Evolutionary conservation across 129 eudicot species (phyloP), one percentile per base, ranked within the genome.

Genomic region (Silybum marianum): DNA sequence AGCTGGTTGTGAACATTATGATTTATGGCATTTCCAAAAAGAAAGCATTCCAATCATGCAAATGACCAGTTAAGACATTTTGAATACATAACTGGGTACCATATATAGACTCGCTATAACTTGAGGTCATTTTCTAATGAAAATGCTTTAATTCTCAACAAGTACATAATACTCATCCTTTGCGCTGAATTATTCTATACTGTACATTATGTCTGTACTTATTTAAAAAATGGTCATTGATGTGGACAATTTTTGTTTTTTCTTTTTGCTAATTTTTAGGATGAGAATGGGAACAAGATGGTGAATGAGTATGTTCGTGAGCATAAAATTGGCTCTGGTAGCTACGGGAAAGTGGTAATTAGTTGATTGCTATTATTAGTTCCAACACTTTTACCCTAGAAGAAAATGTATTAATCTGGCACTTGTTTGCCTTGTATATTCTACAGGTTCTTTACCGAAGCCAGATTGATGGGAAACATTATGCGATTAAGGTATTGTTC

Each of bases 281-380:
- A 95, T 79, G 98, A 89, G 67, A 23, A 85, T 83, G 98, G 98
- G 78, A 93, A 87, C 86, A 95, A 93, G 92, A 93, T 89, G 87
- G 91, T 93, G 28, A 95, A 95, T 83, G 98, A 95, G 79, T 95
- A 93, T 72, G 86, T 90, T 21, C 97, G 90, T 25, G 95, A 85
- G 83, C 72, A 65, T 81, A 92, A 92, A 86, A 92, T 95, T 85
- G 99, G 98, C 21, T 68, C 95, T 76, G 99, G 99, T 69, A 93
- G 99, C 89, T 95, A 95, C 54, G 99, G 97, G 8, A 95, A 95
- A 95, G 99, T 95, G 99, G 99, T 95, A 81, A 87, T 60, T 85
- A 70, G 84, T 85, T 80, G 79, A 73, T 44, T 63, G 42, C 67
- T 82, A 23, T 66, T 70, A 34, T 60, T 78, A 81, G 22, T 82